phyloP scores from a whole-genome alignment of 768 basidiomycete genomes.

The Mycena sanguinolenta region DNA sequence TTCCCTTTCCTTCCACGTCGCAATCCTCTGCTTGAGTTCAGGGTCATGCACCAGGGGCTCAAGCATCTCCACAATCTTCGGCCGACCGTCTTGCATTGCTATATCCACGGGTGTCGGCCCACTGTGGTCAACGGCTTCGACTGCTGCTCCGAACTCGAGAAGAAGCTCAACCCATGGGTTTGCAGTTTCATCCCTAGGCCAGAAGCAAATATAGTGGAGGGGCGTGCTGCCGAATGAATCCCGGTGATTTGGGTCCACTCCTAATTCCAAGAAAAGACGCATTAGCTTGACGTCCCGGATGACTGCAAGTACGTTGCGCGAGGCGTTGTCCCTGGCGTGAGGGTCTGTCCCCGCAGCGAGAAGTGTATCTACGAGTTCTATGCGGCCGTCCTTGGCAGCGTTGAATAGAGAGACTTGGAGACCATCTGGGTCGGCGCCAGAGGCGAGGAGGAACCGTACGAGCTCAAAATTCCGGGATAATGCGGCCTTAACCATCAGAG shows the following conservation, averaged over 20 bases:
- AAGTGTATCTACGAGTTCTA: background rate
- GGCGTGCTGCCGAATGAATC: background rate
- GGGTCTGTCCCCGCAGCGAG: background rate
- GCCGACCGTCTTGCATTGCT: too few species aligned
- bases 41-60: background rate
- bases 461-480: background rate
- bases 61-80: too few species aligned
- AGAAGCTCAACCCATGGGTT: background rate
- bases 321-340: background rate
- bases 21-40: background rate
- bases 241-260: background rate
- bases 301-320: background rate
- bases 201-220: background rate
- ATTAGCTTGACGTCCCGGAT: background rate
- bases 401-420: background rate
- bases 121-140: too few species aligned
- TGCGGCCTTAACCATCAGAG: background rate
- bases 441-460: background rate
- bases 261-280: background rate
- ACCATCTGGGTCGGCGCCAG: constrained; percentile 2
- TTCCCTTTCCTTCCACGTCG: too few species aligned
- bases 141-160: constrained; percentile 3
- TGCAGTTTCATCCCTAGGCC: background rate
- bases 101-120: too few species aligned
- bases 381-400: background rate